phyloP scores from a whole-genome alignment of 805 yeast species.

The Schwanniomyces yamadae region DNA sequence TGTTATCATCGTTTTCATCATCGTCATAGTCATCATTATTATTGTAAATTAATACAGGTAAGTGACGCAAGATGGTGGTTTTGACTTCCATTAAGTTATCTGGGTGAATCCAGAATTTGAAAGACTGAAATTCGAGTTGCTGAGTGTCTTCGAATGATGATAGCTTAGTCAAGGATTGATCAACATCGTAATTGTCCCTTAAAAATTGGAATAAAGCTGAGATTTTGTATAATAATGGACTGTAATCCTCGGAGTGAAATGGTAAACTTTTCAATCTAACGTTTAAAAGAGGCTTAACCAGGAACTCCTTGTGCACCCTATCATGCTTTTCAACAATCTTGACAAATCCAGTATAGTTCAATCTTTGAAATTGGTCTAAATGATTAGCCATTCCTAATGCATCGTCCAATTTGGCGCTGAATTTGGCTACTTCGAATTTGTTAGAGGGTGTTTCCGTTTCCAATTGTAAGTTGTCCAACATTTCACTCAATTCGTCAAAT shows the following conservation, averaged over 20 bases:
- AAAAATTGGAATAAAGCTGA: constrained; percentile 79
- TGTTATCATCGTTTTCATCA: constrained; percentile 22
- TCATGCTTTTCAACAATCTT: constrained; percentile 97
- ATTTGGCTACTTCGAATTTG: constrained; percentile 55
- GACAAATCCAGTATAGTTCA: constrained; percentile 91
- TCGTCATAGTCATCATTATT: constrained; percentile 46
- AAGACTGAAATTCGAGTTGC: constrained; percentile 52
- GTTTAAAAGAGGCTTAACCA: constrained; percentile 86
- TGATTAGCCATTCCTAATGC: constrained; percentile 74
- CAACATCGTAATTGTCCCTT: constrained; percentile 65
- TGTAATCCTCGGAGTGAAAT: constrained; percentile 91
- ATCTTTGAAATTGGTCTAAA: constrained; percentile 83
- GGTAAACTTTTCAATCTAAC: constrained; percentile 87
- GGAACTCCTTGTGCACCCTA: constrained; percentile 79
- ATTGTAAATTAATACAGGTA: constrained; percentile 83
- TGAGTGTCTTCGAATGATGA: constrained; percentile 46
- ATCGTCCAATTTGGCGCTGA: constrained; percentile 72
- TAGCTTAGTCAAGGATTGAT: constrained; percentile 47
- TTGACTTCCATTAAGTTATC: constrained; percentile 92
- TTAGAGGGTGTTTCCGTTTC: constrained; percentile 43
- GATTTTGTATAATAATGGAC: constrained; percentile 82
- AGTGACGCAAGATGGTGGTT: constrained; percentile 88
- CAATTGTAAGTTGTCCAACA: constrained; percentile 63
- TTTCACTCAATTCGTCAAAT: constrained; percentile 65
- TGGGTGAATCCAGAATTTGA: constrained; percentile 96